Percentiles rank a stretch among this genome's conserved stretches.
Evolutionary conservation across 768 basidiomycete species (phyloP).

Genomic region (Bullera alba): DNA sequence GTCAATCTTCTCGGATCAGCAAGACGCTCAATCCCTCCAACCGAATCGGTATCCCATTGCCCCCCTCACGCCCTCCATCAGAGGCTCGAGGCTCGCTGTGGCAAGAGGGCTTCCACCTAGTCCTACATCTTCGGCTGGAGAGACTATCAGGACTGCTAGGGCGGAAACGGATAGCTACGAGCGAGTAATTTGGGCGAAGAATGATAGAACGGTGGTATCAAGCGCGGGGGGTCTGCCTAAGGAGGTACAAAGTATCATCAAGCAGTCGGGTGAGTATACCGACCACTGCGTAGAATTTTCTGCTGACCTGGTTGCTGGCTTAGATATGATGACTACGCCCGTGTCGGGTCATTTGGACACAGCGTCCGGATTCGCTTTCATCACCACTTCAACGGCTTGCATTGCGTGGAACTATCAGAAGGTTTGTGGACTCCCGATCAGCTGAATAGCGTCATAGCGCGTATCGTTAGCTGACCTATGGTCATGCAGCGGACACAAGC

Average conservation of each 20-base stretch:
- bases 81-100: slow-evolving; percentile 8
- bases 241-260: slow-evolving; percentile 26
- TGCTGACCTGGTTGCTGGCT: not conserved
- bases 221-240: slow-evolving; percentile 23
- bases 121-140: slow-evolving; percentile 31
- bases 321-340: slow-evolving; percentile 20
- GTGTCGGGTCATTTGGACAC: slow-evolving; percentile 31
- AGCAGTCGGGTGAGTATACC: slow-evolving; percentile 19
- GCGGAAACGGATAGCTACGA: slow-evolving; percentile 9
- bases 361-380: slow-evolving; percentile 39
- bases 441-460: not conserved
- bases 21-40: not conserved
- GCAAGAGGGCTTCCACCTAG: slow-evolving; percentile 9
- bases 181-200: slow-evolving; percentile 22
- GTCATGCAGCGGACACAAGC: slow-evolving; percentile 31
- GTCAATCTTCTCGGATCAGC: slow-evolving; percentile 23
- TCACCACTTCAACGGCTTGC: slow-evolving; percentile 26
- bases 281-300: not conserved
- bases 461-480: not conserved
- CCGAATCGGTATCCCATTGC: slow-evolving; percentile 2
- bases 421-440: too few relatives aligned
- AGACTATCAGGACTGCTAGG: slow-evolving; percentile 21
- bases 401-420: slow-evolving; percentile 45
- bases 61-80: slow-evolving; percentile 21
- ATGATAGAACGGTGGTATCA: slow-evolving; percentile 20